These are phyloP conservation scores for Citrus unshiu DNA, from an alignment of 345 rosid genomes.

Conservation along the genomic window DNA sequence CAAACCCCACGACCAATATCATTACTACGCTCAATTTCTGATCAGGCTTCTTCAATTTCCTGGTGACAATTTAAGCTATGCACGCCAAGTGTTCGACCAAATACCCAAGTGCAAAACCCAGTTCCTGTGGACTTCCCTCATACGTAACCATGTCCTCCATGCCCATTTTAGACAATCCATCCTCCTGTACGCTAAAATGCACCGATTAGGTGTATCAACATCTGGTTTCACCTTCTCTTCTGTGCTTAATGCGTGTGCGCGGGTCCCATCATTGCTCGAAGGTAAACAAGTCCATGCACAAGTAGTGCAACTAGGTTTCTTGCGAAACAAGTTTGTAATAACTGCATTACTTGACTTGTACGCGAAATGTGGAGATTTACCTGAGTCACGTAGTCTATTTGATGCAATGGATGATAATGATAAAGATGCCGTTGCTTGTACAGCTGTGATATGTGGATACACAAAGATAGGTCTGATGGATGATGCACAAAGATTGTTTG, in stretches of 20 bases:
- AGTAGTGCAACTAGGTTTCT: conserved; percentile 44
- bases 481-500: conserved; percentile 35
- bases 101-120: conserved; percentile 24
- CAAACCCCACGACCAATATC: not conserved
- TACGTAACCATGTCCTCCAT: conserved; percentile 27
- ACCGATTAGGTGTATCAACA: conserved; percentile 24
- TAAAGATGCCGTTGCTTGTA: conserved; percentile 60
- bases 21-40: conserved; percentile 13
- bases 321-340: conserved; percentile 31
- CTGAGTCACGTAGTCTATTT: conserved; percentile 46
- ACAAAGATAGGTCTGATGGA: conserved; percentile 41
- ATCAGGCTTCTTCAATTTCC: conserved; percentile 6
- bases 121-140: conserved; percentile 33
- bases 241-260: conserved; percentile 68
- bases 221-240: conserved; percentile 61
- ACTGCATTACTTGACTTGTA: conserved; percentile 53
- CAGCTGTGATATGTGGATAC: conserved; percentile 63
- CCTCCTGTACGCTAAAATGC: conserved; percentile 28
- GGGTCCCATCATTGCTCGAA: conserved; percentile 25
- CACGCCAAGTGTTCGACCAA: conserved; percentile 36
- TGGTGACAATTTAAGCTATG: conserved; percentile 30
- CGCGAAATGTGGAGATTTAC: conserved; percentile 36
- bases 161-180: conserved; percentile 23
- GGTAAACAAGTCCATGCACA: conserved; percentile 55
- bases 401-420: conserved; percentile 38